Percentiles rank a stretch among this genome's conserved stretches.
Conservation (phyloP, 1,284 basidiomycete genomes). For the Malassezia cuniculi region DNA sequence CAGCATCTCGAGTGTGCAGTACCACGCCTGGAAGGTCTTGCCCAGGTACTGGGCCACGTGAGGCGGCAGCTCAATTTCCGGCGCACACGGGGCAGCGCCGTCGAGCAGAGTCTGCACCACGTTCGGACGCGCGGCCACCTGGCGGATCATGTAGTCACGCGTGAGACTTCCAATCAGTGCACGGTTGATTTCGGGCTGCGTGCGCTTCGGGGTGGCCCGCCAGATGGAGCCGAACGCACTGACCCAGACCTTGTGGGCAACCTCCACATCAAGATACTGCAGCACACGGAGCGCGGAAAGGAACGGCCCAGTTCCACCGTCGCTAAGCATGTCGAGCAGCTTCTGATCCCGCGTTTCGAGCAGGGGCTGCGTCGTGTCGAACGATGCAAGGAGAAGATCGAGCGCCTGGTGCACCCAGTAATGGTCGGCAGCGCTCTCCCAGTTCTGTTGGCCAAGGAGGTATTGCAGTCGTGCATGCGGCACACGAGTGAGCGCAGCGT, state of each 20-base stretch:
- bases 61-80: constrained; percentile 77
- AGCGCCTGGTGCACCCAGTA: constrained; percentile 92
- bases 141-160: constrained; percentile 83
- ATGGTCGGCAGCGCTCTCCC: constrained; percentile 82
- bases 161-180: constrained; percentile 80
- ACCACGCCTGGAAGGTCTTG: constrained; percentile 92
- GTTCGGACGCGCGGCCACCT: constrained; percentile 82
- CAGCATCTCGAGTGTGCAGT: constrained; percentile 78
- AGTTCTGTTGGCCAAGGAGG: constrained; percentile 82
- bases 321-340: constrained; percentile 15
- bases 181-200: constrained; percentile 77
- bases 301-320: constrained; percentile 19
- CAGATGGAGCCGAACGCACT: constrained; percentile 79
- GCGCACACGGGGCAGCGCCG: constrained; percentile 69
- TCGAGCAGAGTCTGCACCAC: constrained; percentile 81
- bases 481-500: constrained; percentile 71
- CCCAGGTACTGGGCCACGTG: constrained; percentile 91
- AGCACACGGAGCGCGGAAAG: constrained; percentile 63
- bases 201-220: constrained; percentile 68
- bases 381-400: constrained; percentile 65
- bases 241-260: constrained; percentile 78
- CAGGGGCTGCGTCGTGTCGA: constrained; percentile 28
- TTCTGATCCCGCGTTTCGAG: constrained; percentile 10
- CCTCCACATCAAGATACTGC: constrained; percentile 63
- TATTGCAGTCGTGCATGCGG: constrained; percentile 74